Base-by-base conservation (phyloP, 2,329 filamentous ascomycete genomes). In the Fusarium scirpi region DNA sequence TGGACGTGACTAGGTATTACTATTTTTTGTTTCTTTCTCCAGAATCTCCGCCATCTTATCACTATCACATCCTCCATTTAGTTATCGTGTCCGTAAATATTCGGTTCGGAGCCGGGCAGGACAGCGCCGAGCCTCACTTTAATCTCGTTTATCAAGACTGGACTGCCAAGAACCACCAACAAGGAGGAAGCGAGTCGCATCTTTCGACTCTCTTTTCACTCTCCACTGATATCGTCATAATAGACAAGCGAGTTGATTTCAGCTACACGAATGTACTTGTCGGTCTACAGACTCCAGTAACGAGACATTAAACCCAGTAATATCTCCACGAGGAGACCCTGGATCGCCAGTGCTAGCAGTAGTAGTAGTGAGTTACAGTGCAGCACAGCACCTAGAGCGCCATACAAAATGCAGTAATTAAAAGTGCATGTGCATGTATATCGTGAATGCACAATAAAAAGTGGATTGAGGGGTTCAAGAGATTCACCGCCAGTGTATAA, bases 251-350 rank as follows among this genome's bases (percentile, higher is more conserved):
- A 45, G 8, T 27, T n/a, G 43, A 46, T n/a, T 58, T 30, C 34
- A 22, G 29, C 22, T 68, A 59, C 43, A 52, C 43, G 29, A 60
- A 27, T 43, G 22, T 49, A 67, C 62, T 25, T 12, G 44, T 32
- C 15, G 16, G 8, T 51, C 32, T 49, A 30, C 18, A 13, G 32
- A 24, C 18, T 16, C 18, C n/a, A 38, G 22, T 27, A 29, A 12
- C 32, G 24, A 52, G 41, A 46, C 43, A 27, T 27, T 45, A 54
- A 47, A 48, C 58, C 29, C 34, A 10, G 61, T 45, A 29, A 16
- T 18, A 61, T 46, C 65, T 59, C 63, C 54, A 68, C 53, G 58
- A 47, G 24, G 18, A 65, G 64, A 71, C 68, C 68, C 68, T 71
- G 60, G 64, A 71, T 71, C 68, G 30, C 44, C 63, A 68, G 43